A percentile compares a stretch with the other conserved stretches of the same genome.
phyloP scores from a whole-genome alignment of 2,329 filamentous ascomycete genomes.

The Lizonia empirigonia region DNA sequence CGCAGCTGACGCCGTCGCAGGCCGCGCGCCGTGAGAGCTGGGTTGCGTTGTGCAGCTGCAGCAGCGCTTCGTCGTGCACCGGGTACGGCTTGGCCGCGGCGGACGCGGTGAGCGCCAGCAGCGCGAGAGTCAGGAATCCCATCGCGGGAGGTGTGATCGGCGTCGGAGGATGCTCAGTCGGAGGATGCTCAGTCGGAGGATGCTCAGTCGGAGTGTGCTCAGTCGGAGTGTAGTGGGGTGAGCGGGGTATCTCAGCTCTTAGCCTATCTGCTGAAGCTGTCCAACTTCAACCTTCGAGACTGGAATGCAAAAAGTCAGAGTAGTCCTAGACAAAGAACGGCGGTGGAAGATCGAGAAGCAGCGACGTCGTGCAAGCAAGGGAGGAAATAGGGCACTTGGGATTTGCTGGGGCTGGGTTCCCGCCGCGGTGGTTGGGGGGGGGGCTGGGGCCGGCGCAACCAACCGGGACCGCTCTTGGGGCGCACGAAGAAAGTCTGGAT shows the following conservation, averaged over 20 bases:
- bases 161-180: conserved; percentile 4
- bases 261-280: conserved; percentile 20
- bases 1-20: conserved; percentile 34
- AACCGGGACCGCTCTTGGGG: conserved; percentile 1
- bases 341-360: conserved; percentile 9
- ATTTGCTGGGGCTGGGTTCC: conserved; percentile 33
- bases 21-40: conserved; percentile 32
- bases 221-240: no score
- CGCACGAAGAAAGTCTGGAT: no score
- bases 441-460: conserved; percentile 13
- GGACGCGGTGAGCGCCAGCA: conserved; percentile 54
- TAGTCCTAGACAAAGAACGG: conserved; percentile 16
- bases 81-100: conserved; percentile 54
- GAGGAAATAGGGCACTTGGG: conserved; percentile 41
- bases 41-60: conserved; percentile 38
- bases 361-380: conserved; percentile 26
- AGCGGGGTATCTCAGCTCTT: conserved; percentile 21
- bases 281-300: no score
- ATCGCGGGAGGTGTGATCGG: no score
- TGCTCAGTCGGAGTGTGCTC: conserved; percentile 4
- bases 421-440: conserved; percentile 22
- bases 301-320: conserved; percentile 7
- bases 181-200: no score
- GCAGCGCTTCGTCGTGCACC: conserved; percentile 34
- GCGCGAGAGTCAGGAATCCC: conserved; percentile 67